Evolutionary conservation across 2,329 filamentous ascomycete genomes (phyloP), one percentile per base, ranked within the genome.

Genomic region (Graphilbum ipis-grandicollis): DNA sequence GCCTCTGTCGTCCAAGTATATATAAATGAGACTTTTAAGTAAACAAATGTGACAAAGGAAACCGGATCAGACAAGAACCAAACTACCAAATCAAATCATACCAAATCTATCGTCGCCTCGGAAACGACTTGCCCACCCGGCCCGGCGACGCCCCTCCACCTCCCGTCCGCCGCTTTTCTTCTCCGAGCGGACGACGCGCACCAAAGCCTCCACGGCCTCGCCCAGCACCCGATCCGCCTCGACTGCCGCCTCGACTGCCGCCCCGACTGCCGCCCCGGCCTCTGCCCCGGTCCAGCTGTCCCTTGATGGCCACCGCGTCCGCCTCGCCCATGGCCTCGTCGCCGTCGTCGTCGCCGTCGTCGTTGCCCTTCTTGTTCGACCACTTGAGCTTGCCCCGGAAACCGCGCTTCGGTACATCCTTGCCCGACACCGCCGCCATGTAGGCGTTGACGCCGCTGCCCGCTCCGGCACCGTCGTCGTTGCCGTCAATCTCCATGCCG

Each of bases 301-400:
- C 33, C 34, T 44, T 45, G 34, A 44, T 39, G 52, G 63, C 44
- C 47, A 62, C 46, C 54, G 60, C 61, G 39, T 66, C 66, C 28
- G 62, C 62, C 21, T 66, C 65, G 21, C 66, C 63, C 55, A 69
- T 68, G 5, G 8, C 29, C 9, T 68, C 65, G 14, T 37, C 38
- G 12, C 37, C 38, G 14, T 66, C 65, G 22, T 63, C 59, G 14
- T 65, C 66, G 19, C 54, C 52, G 17, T 50, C 52, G 21, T 60
- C 60, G 34, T 58, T 58, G 39, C 55, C 55, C 38, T 61, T 63
- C 51, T 66, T 69, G 55, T 80, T 81, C 28, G 71, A 75, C 59
- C 79, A 80, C 61, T 80, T 81, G 47, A 82, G 60, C 54, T 73
- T 71, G 33, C 76, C 77, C 36, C 74, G 68, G 41, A 73, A 67